Conservation (phyloP, 2,329 filamentous ascomycete species). For the Penicillium sp. region DNA sequence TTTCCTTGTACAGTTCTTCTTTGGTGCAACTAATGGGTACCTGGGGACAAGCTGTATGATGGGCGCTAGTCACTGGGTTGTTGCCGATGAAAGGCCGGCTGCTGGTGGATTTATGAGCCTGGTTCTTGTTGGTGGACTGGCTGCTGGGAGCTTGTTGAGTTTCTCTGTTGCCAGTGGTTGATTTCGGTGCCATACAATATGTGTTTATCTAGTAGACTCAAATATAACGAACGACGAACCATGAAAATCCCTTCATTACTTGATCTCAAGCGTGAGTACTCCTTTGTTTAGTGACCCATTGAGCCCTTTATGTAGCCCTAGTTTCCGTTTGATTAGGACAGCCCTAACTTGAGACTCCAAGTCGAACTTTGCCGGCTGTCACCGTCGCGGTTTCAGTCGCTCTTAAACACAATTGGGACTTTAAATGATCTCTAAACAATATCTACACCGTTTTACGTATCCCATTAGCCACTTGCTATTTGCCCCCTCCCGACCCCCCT, state of each 20-base stretch:
- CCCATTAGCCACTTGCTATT: neutral
- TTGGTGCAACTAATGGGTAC: constrained; percentile 84
- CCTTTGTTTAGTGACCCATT: neutral
- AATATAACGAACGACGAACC: constrained; percentile 1
- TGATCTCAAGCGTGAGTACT: neutral
- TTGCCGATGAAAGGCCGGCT: constrained; percentile 77
- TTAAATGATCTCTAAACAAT: neutral
- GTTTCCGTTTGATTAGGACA: neutral
- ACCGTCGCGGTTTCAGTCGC: neutral
- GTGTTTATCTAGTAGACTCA: neutral
- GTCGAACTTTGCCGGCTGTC: constrained; percentile 3
- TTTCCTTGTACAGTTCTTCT: constrained; percentile 77
- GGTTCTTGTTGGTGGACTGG: constrained; percentile 79
- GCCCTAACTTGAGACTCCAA: neutral
- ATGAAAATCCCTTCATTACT: neutral
- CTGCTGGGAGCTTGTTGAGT: constrained; percentile 82
- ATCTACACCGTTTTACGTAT: too few relatives aligned
- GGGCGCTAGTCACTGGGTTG: constrained; percentile 77
- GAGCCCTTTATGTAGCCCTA: neutral
- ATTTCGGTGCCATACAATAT: neutral
- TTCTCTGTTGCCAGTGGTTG: constrained; percentile 62
- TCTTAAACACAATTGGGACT: neutral
- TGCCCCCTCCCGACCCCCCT: neutral
- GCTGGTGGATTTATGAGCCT: constrained; percentile 92
- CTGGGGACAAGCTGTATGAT: constrained; percentile 89